These are phyloP conservation scores for Fusarium clavum DNA, from an alignment of 2,329 filamentous ascomycete genomes.

Conservation along the genomic window DNA sequence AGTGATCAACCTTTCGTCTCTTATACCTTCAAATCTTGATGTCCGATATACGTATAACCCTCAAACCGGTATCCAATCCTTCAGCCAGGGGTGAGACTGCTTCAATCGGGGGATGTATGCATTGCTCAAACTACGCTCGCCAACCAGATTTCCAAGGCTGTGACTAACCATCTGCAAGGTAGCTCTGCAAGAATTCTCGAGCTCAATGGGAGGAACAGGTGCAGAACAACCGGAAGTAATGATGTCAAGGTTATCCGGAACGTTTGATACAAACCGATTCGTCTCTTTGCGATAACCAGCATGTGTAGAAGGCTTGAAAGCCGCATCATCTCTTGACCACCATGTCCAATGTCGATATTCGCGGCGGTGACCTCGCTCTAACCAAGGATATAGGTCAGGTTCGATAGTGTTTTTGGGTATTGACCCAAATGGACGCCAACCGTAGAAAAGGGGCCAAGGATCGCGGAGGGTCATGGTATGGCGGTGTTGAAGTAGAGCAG, in stretches of 20 bases:
- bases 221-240: slow-evolving; percentile 20
- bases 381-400: slow-evolving; percentile 46
- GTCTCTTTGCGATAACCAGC: slow-evolving; percentile 41
- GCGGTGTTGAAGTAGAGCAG: slow-evolving; percentile 42
- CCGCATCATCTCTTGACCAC: slow-evolving; percentile 42
- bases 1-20: neutral
- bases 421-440: slow-evolving; percentile 44
- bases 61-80: slow-evolving; percentile 41
- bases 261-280: slow-evolving; percentile 5
- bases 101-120: slow-evolving; percentile 39
- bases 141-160: slow-evolving; percentile 44
- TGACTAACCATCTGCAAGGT: slow-evolving; percentile 45
- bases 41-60: neutral
- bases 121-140: slow-evolving; percentile 43
- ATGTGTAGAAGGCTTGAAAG: slow-evolving; percentile 22
- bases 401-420: slow-evolving; percentile 38
- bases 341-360: slow-evolving; percentile 45
- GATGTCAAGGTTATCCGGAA: slow-evolving; percentile 39
- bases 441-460: slow-evolving; percentile 46
- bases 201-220: slow-evolving; percentile 29
- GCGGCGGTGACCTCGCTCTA: slow-evolving; percentile 42
- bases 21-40: neutral
- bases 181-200: slow-evolving; percentile 39
- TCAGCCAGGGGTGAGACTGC: slow-evolving; percentile 42
- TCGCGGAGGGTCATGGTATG: slow-evolving; percentile 45